Evolutionary conservation across 768 basidiomycete genomes (phyloP).

Genomic region (Boletus rubescentipes): DNA sequence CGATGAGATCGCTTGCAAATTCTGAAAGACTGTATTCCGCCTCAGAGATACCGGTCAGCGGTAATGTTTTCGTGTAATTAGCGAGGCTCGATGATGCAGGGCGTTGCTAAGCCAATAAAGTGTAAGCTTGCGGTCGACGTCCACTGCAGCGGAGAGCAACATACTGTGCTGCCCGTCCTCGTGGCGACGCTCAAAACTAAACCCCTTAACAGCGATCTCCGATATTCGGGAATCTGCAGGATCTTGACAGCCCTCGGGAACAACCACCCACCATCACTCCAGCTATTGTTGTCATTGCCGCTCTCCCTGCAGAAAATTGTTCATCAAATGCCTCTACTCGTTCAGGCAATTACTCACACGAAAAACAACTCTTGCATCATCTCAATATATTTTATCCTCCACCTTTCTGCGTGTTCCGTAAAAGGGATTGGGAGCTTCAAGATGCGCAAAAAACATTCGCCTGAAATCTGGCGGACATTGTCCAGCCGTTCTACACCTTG

Average conservation of each 20-base stretch:
- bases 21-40: slow-evolving; percentile 46
- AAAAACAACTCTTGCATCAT: slow-evolving; percentile 55
- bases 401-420: slow-evolving; percentile 39
- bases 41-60: slow-evolving; percentile 33
- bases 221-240: slow-evolving; percentile 61
- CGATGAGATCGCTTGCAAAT: slow-evolving; percentile 60
- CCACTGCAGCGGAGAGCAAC: slow-evolving; percentile 28
- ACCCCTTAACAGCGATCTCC: slow-evolving; percentile 62
- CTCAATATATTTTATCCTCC: slow-evolving; percentile 50
- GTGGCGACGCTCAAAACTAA: slow-evolving; percentile 79
- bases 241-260: slow-evolving; percentile 72
- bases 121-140: slow-evolving; percentile 15
- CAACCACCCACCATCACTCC: slow-evolving; percentile 74
- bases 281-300: slow-evolving; percentile 38
- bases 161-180: slow-evolving; percentile 82
- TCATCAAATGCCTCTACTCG: slow-evolving; percentile 1
- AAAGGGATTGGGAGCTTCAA: slow-evolving; percentile 47
- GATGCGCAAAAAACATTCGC: slow-evolving; percentile 55
- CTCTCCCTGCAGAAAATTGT: slow-evolving; percentile 29
- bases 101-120: slow-evolving; percentile 53
- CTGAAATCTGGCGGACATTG: slow-evolving; percentile 82
- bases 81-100: slow-evolving; percentile 62
- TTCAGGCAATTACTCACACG: slow-evolving; percentile 36
- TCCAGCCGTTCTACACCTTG: slow-evolving; percentile 91
- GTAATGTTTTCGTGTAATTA: slow-evolving; percentile 53